Evolutionary conservation across 2,329 filamentous ascomycete species (phyloP).

Genomic region (Botrytis fragariae): DNA sequence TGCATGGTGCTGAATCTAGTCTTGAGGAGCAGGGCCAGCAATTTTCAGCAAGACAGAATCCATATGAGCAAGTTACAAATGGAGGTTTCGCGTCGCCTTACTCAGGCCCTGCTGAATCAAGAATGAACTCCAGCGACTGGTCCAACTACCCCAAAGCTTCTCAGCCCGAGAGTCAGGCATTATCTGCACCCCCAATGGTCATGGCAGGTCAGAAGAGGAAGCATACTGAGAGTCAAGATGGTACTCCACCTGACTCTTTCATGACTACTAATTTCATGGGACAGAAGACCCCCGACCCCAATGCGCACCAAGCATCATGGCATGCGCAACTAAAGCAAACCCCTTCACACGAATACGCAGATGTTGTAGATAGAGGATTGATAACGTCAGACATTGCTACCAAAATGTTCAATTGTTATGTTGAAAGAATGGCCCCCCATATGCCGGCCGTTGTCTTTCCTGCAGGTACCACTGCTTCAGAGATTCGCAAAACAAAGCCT

Average conservation of each 20-base stretch:
- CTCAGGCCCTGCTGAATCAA: conserved; percentile 26
- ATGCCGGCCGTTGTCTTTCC: conserved; percentile 63
- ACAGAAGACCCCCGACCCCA: conserved; percentile 9
- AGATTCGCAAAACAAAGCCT: conserved; percentile 59
- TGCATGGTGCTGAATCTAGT: conserved; percentile 21
- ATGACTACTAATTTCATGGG: conserved; percentile 10
- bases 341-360: conserved; percentile 38
- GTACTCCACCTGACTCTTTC: conserved; percentile 16
- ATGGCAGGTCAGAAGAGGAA: conserved; percentile 40
- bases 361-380: conserved; percentile 57
- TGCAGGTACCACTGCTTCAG: conserved; percentile 49
- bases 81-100: conserved; percentile 33
- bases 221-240: conserved; percentile 31
- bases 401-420: conserved; percentile 58
- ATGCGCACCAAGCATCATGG: conserved; percentile 2
- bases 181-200: conserved; percentile 36
- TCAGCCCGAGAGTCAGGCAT: conserved; percentile 30
- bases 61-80: conserved; percentile 39
- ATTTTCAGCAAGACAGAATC: conserved; percentile 24
- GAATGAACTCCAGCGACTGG: conserved; percentile 30
- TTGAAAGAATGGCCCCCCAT: conserved; percentile 57
- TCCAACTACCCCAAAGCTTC: conserved; percentile 31
- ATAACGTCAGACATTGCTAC: conserved; percentile 55
- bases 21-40: conserved; percentile 17
- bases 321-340: conserved; percentile 18